Base-by-base conservation (phyloP, 163 green algal species). In the Smithsoniella earleae region DNA sequence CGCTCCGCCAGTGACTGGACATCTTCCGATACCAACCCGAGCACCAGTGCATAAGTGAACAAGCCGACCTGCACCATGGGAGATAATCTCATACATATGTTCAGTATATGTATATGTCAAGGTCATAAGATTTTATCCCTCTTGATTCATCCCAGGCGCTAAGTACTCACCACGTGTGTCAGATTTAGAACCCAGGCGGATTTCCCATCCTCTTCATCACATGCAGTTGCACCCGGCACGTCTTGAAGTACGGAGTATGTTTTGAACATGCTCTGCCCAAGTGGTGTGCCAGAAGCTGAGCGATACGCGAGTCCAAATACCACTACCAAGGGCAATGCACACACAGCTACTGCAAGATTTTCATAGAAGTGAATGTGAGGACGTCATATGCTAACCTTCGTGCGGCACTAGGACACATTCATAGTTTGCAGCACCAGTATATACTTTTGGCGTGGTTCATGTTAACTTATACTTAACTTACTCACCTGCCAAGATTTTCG, bases 11-110 rank as follows among this genome's bases (percentile, higher is more conserved):
- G 31, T 13, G 31, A 27, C 8, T 25, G 25, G 49, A 64, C 13
- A 64, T 64, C 49, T 36, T 64, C 49, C 31, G 25, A 36, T 36
- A 64, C 49, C 16, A 64, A 36, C 33, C 49, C 49, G 25, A 64
- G 49, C 49, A 64, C 49, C 49, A 64, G 13, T 64, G 49, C 49
- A 18, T 64, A 64, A 10, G 49, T 36, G 49, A 64, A 64, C 8
- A 64, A 27, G 49, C 49, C 49, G 49, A 64, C 33, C 6, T 36
- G 25, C 49, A 25, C 31, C 6, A 64, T 27, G n/a, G n/a, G n/a
- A n/a, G n/a, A n/a, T n/a, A n/a, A n/a, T n/a, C n/a, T n/a, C n/a
- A n/a, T n/a, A n/a, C n/a, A n/a, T n/a, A n/a, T n/a, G n/a, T n/a
- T n/a, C n/a, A n/a, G n/a, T n/a, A n/a, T n/a, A n/a, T n/a, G n/a